Conservation (phyloP, 768 basidiomycete species). For the Kwoniella sp. region DNA sequence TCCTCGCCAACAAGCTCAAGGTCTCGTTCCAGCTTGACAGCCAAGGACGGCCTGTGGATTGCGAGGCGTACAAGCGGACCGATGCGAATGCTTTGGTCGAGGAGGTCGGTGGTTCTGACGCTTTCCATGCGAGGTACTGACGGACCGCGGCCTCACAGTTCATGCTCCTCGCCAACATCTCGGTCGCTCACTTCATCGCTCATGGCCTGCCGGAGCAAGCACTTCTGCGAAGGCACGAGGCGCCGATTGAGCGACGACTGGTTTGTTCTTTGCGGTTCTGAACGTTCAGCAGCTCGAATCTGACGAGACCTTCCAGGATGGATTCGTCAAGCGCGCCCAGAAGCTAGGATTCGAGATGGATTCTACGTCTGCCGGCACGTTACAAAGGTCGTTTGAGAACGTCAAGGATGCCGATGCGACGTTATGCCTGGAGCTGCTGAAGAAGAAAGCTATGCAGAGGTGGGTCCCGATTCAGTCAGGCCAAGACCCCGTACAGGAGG, state of each 20-base stretch:
- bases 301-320: conserved; percentile 55
- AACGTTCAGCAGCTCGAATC: neutral
- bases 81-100: conserved; percentile 80
- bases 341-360: conserved; percentile 82
- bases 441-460: conserved; percentile 82
- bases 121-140: neutral
- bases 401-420: conserved; percentile 70
- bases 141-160: conserved; percentile 56
- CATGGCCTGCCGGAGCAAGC: conserved; percentile 94
- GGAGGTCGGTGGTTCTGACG: conserved; percentile 61
- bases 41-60: conserved; percentile 71
- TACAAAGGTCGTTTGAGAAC: conserved; percentile 78
- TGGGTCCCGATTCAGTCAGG: conserved; percentile 18
- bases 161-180: conserved; percentile 86
- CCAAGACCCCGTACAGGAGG: neutral
- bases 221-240: conserved; percentile 90
- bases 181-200: conserved; percentile 88
- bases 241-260: conserved; percentile 83
- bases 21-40: conserved; percentile 77
- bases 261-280: conserved; percentile 53
- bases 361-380: conserved; percentile 66
- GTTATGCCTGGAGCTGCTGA: conserved; percentile 73
- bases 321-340: conserved; percentile 72
- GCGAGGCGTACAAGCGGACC: conserved; percentile 59
- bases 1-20: conserved; percentile 65